Evolutionary conservation across 768 basidiomycete species (phyloP).

Genomic region (Tylopilus intermedius): DNA sequence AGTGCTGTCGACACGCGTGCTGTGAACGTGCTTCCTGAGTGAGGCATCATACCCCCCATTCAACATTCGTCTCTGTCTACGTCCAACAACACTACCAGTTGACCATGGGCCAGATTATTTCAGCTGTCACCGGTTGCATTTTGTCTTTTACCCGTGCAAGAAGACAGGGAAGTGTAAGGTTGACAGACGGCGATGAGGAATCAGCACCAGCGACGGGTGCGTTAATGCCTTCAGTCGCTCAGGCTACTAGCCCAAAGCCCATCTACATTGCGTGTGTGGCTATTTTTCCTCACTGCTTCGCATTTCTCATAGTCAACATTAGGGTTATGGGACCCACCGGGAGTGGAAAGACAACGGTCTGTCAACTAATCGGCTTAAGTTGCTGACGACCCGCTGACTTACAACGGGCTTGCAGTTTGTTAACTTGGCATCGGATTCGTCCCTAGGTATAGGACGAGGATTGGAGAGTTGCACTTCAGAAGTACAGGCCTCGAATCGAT

Average conservation of each 20-base stretch:
- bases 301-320: constrained; percentile 4
- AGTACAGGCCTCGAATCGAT: constrained; percentile 26
- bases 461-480: constrained; percentile 33
- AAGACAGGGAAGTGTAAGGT: constrained; percentile 8
- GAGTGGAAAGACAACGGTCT: constrained; percentile 30
- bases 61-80: constrained; percentile 2
- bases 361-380: background rate
- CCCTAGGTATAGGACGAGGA: constrained; percentile 27
- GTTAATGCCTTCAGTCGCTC: background rate
- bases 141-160: background rate
- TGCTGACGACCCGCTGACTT: background rate
- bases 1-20: constrained; percentile 8
- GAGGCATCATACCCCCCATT: background rate
- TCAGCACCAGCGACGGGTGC: constrained; percentile 1
- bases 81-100: constrained; percentile 5
- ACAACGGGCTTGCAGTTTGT: constrained; percentile 28
- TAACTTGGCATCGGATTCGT: constrained; percentile 29
- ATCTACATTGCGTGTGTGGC: constrained; percentile 27
- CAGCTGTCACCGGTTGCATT: constrained; percentile 2
- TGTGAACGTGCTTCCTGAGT: background rate
- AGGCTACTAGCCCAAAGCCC: constrained; percentile 9
- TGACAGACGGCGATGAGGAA: constrained; percentile 19
- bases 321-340: constrained; percentile 30
- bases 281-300: background rate
- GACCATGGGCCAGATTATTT: constrained; percentile 18